Conservation (phyloP, 225 moss, liverwort and hornwort genomes). For the Takakia lepidozioides region DNA sequence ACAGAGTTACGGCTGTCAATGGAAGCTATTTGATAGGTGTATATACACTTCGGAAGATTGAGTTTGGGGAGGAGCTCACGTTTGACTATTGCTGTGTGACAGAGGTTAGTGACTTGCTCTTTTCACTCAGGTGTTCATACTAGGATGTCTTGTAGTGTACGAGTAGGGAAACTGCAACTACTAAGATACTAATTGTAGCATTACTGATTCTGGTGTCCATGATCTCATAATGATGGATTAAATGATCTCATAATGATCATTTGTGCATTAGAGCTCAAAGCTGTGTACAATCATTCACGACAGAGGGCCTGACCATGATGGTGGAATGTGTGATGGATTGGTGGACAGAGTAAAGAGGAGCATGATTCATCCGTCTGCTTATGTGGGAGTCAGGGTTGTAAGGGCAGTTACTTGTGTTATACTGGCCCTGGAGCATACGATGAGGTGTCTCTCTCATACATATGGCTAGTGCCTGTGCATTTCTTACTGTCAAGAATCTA, state of each 20-base stretch:
- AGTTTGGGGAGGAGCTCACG: slow-evolving; percentile 93
- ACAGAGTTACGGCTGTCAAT: slow-evolving; percentile 94
- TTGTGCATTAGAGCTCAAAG: too few relatives aligned
- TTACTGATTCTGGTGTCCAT: too few relatives aligned
- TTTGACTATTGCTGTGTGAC: slow-evolving; percentile 98
- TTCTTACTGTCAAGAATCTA: too few relatives aligned
- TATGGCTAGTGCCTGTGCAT: too few relatives aligned
- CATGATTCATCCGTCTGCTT: slow-evolving; percentile 96
- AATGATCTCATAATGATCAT: too few relatives aligned
- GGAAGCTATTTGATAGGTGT: slow-evolving; percentile 94
- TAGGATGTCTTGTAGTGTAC: too few relatives aligned
- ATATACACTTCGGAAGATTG: slow-evolving; percentile 89
- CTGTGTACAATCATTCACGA: too few relatives aligned
- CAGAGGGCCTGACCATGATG: too few relatives aligned
- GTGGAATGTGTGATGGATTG: not conserved
- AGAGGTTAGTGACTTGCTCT: slow-evolving; percentile 55
- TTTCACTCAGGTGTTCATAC: too few relatives aligned
- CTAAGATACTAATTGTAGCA: too few relatives aligned
- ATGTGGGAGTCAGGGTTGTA: slow-evolving; percentile 97
- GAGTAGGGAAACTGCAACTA: too few relatives aligned
- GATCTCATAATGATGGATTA: too few relatives aligned
- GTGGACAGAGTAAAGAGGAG: slow-evolving; percentile 92
- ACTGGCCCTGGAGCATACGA: slow-evolving; percentile 97
- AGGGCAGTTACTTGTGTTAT: slow-evolving; percentile 91
- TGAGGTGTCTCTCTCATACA: slow-evolving; percentile 47